Percentiles rank a stretch among this genome's conserved stretches.
Evolutionary conservation across 2,329 filamentous ascomycete species (phyloP).

Genomic region (Xenosphaeropsis pyriputrescens): DNA sequence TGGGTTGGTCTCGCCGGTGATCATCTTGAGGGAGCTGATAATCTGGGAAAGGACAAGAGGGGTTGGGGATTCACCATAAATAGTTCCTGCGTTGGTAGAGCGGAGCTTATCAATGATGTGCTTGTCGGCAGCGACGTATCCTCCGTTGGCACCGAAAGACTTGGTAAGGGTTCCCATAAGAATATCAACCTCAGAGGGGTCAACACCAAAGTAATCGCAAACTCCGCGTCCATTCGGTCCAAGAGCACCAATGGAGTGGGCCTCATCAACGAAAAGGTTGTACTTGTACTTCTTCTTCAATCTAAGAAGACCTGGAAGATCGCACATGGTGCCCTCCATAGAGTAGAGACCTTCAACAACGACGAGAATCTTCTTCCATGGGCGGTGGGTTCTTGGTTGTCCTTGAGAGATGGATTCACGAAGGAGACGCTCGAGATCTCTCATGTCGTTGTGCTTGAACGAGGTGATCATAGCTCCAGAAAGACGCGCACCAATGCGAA

Average conservation of each 20-base stretch:
- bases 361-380: conserved; percentile 98
- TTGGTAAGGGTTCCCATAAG: conserved; percentile 98
- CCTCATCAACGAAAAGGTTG: conserved; percentile 88
- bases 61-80: conserved; percentile 76
- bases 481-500: conserved; percentile 84
- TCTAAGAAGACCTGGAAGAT: conserved; percentile 75
- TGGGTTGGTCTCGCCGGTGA: conserved; percentile 72
- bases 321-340: conserved; percentile 98
- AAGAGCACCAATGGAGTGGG: conserved; percentile 87
- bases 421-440: conserved; percentile 68
- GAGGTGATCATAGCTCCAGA: conserved; percentile 91
- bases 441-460: conserved; percentile 97
- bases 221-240: conserved; percentile 82
- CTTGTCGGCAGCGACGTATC: conserved; percentile 85
- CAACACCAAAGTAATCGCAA: conserved; percentile 92
- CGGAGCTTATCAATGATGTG: conserved; percentile 84
- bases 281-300: conserved; percentile 97
- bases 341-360: conserved; percentile 96
- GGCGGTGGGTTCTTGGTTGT: conserved; percentile 92
- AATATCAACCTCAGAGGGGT: conserved; percentile 78
- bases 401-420: conserved; percentile 92
- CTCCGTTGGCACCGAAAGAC: conserved; percentile 95
- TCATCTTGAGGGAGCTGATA: conserved; percentile 70
- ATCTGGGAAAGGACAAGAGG: conserved; percentile 89
- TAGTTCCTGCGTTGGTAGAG: conserved; percentile 69